Base-by-base conservation (phyloP, 106 monocot species). In the Apostasia ramifera region DNA sequence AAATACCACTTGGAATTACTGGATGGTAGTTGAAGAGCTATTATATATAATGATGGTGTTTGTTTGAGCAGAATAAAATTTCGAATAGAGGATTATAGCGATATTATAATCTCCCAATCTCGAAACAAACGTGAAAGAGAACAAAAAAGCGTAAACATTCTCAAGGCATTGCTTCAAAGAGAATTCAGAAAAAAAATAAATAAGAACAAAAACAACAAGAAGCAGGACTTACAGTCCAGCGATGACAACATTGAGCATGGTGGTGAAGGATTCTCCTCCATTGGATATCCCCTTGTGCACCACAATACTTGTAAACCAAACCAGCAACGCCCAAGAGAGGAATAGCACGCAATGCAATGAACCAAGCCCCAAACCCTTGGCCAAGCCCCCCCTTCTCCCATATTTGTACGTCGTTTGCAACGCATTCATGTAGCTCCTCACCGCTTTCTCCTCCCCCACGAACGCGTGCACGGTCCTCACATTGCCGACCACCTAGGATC, bases 171-270 rank as follows among this genome's bases (percentile, higher is more conserved):
- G 15, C 12, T 10, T 70, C 40, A 0, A 59, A 37, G 15, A 59
- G 45, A 48, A 70, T 43, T 48, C 6, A 50, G 48, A 57, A 44
- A 53, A 44, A 42, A 15, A 40, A n/a, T n/a, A n/a, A 58, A 59
- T 49, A 61, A 39, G 41, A 44, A 11, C 4, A 9, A 42, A 47
- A 44, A 38, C 2, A 13, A 43, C 39, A 63, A 45, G 46, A 9
- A 0, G 37, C 7, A 37, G 44, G 41, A 66, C 92, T 90, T 74
- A 99, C 98, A 99, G 75, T 57, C 98, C 98, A 9, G 93, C 52
- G 59, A 99, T 90, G 78, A 99, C 93, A 37, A 99, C 98, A 76
- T 99, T 99, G 63, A 99, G 93, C 90, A 99, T 99, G 9, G 98
- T 99, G 39, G 98, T 99, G 77, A 99, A 99, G 6, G 93, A 90